phyloP scores from a whole-genome alignment of 441 rosid genomes.

The Omphalea diandra region DNA sequence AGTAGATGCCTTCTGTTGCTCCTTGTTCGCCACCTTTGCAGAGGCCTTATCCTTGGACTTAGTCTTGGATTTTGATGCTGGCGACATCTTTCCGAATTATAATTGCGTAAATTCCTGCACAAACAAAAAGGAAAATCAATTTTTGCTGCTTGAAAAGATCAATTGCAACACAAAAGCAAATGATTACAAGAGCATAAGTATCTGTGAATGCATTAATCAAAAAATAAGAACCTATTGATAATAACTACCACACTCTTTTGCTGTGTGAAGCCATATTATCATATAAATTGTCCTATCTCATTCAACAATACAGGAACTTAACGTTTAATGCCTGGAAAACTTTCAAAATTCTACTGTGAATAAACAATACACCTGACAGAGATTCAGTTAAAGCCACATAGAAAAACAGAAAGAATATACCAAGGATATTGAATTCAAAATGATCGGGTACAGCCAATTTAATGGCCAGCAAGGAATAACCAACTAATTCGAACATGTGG shows the following conservation, averaged over 20 bases:
- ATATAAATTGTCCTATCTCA: neutral
- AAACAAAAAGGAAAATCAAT: constrained; percentile 2
- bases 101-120: constrained; percentile 8
- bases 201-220: neutral
- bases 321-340: no score
- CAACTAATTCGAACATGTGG: no score
- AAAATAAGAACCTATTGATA: neutral
- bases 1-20: constrained; percentile 47
- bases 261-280: neutral
- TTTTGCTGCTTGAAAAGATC: neutral
- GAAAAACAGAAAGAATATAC: no score
- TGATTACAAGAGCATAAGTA: neutral
- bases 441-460: no score
- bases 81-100: constrained; percentile 50
- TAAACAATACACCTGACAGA: no score
- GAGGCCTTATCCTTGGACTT: constrained; percentile 50
- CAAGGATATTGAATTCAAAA: no score
- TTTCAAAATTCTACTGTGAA: no score
- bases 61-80: constrained; percentile 52
- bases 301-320: neutral
- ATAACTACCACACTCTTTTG: neutral
- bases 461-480: no score
- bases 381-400: no score
- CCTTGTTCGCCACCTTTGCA: constrained; percentile 38
- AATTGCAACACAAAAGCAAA: neutral